Conservation (phyloP, 2,329 filamentous ascomycete genomes). For the Aaosphaeria arxii region DNA sequence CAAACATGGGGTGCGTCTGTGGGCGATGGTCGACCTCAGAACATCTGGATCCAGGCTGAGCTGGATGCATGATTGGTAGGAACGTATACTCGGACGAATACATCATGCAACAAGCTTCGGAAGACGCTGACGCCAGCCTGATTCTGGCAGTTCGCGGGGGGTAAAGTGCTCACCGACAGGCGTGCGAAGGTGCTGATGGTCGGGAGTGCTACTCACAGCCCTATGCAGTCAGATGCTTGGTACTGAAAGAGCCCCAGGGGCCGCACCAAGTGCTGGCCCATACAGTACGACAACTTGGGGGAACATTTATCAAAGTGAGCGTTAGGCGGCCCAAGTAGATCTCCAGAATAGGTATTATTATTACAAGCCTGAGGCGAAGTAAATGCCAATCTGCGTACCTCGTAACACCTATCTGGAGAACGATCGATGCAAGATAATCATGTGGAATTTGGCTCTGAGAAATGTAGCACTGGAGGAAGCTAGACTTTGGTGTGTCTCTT, state of each 20-base stretch:
- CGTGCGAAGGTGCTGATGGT: constrained; percentile 15
- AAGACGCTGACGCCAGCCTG: constrained; percentile 11
- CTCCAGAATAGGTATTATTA: too few relatives aligned
- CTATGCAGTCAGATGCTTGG: constrained; percentile 26
- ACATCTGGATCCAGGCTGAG: background rate
- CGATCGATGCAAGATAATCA: too few relatives aligned
- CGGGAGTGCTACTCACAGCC: constrained; percentile 12
- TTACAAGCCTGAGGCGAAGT: too few relatives aligned
- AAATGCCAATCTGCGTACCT: too few relatives aligned
- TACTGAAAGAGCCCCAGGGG: constrained; percentile 12
- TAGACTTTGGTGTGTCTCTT: too few relatives aligned
- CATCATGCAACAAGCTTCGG: constrained; percentile 12
- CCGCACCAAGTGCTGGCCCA: background rate
- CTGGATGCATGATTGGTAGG: constrained; percentile 1
- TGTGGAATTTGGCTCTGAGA: too few relatives aligned
- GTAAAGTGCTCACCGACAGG: constrained; percentile 17
- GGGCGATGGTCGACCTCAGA: constrained; percentile 1
- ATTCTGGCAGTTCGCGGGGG: constrained; percentile 10
- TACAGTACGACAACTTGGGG: too few relatives aligned
- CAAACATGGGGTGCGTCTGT: constrained; percentile 6
- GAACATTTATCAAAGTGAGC: too few relatives aligned
- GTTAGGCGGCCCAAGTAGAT: too few relatives aligned
- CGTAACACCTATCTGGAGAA: too few relatives aligned
- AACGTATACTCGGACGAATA: background rate
- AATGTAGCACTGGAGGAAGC: too few relatives aligned